These are phyloP conservation scores for Globisporangium alternatum DNA, from an alignment of 352 stramenopile genomes.

Conservation along the genomic window DNA sequence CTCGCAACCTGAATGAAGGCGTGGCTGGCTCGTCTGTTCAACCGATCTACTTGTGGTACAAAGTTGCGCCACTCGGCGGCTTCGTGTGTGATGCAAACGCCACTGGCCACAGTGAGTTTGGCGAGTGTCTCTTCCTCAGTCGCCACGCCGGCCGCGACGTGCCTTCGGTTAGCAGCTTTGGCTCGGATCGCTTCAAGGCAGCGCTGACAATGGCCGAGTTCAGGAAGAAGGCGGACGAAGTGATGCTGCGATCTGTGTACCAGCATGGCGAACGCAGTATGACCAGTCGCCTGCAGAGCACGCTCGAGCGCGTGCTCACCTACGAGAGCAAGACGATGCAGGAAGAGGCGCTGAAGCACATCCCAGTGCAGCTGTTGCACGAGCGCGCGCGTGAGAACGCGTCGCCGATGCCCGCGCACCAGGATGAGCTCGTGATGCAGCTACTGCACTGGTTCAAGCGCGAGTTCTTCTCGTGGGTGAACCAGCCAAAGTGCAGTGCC, in stretches of 20 bases:
- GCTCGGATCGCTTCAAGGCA: constrained; percentile 25
- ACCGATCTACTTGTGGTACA: constrained; percentile 60
- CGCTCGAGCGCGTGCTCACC: constrained; percentile 45
- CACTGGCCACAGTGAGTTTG: constrained; percentile 49
- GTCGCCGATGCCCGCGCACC: constrained; percentile 39
- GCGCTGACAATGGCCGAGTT: constrained; percentile 12
- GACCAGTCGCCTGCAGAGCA: constrained; percentile 37
- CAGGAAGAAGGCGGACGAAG: constrained; percentile 27
- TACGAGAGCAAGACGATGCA: constrained; percentile 74
- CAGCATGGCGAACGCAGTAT: constrained; percentile 47
- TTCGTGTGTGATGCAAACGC: constrained; percentile 49
- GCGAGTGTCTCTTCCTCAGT: constrained; percentile 63
- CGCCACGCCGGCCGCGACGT: constrained; percentile 27
- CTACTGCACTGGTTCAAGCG: constrained; percentile 88
- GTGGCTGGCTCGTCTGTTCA: constrained; percentile 17
- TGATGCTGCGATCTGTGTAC: constrained; percentile 38
- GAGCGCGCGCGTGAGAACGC: constrained; percentile 58
- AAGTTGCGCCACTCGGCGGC: constrained; percentile 40
- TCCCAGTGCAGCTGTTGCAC: constrained; percentile 62
- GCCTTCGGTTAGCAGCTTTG: constrained; percentile 19
- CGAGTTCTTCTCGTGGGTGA: constrained; percentile 91
- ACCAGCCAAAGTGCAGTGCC: constrained; percentile 59
- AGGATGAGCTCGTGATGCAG: constrained; percentile 74
- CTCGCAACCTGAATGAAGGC: constrained; percentile 52
- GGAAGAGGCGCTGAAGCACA: constrained; percentile 58